Percentiles rank a stretch among this genome's conserved stretches.
Conservation (phyloP, 202 grass and related monocot species). For the Zoysia matrella region DNA sequence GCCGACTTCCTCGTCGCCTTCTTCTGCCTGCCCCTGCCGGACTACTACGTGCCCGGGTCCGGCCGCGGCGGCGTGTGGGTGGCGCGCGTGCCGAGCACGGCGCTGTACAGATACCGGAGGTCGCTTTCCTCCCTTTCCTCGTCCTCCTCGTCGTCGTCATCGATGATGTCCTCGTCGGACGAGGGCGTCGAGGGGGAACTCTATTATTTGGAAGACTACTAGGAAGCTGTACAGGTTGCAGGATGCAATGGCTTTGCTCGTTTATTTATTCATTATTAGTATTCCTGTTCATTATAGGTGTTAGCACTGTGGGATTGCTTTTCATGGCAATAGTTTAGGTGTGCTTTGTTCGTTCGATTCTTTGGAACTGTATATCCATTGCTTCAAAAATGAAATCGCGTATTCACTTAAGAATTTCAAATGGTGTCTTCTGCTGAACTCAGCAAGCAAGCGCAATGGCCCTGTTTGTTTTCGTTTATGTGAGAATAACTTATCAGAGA, state of each 20-base stretch:
- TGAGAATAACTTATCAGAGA: neutral
- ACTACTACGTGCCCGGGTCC: conserved; percentile 35
- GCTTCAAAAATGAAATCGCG: neutral
- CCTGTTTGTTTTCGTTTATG: neutral
- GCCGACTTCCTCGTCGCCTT: conserved; percentile 50
- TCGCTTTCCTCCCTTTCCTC: conserved; percentile 34
- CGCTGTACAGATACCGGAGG: conserved; percentile 39
- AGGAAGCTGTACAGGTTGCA: conserved; percentile 4
- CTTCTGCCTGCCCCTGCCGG: conserved; percentile 66
- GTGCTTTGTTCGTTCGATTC: conserved; percentile 11
- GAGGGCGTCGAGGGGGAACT: neutral
- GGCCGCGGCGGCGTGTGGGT: conserved; percentile 44
- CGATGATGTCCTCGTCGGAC: neutral
- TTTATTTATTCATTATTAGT: neutral
- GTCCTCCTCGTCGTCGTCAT: neutral
- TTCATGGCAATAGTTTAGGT: neutral
- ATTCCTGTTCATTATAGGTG: neutral
- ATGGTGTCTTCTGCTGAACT: neutral
- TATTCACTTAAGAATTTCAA: neutral
- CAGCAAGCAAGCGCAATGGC: neutral
- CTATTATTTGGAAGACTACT: conserved; percentile 1
- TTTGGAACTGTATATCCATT: neutral
- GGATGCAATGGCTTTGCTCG: neutral
- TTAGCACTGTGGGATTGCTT: neutral
- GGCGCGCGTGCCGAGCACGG: conserved; percentile 21